Conservation (phyloP, 108 stramenopile genomes). For the Skeletonema potamos region DNA sequence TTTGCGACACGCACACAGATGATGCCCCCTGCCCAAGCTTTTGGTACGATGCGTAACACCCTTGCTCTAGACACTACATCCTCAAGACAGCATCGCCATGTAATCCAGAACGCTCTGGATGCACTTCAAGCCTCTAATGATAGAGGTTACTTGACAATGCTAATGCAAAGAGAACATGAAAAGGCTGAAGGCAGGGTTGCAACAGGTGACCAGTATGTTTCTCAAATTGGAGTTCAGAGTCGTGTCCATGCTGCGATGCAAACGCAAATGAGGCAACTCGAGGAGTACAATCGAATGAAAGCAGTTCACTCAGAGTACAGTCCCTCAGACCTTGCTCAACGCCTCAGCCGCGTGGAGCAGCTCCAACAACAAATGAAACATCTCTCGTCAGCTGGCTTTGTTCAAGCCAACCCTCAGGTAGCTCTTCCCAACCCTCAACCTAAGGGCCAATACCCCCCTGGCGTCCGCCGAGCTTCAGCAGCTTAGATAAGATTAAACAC, state of each 20-base stretch:
- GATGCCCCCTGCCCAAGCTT: neutral
- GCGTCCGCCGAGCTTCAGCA: neutral
- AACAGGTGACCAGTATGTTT: neutral
- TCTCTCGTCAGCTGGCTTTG: neutral
- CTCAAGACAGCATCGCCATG: conserved; percentile 2
- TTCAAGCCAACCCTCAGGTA: neutral
- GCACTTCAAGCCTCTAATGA: conserved; percentile 24
- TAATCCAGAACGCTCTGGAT: conserved; percentile 13
- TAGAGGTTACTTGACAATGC: conserved; percentile 7
- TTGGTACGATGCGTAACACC: neutral
- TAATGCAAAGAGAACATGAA: conserved; percentile 13
- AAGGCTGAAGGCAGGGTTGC: neutral
- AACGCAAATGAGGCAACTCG: conserved; percentile 16
- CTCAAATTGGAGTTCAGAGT: neutral
- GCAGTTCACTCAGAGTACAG: neutral
- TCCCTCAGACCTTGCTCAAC: neutral
- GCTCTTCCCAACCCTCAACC: neutral
- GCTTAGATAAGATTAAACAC: neutral
- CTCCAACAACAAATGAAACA: neutral
- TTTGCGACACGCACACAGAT: neutral
- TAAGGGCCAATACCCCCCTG: neutral
- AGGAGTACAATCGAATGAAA: neutral
- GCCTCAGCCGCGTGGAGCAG: neutral
- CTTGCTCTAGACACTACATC: conserved; percentile 5
- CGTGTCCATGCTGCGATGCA: conserved; percentile 16